Evolutionary conservation across 192 early-diverging fungal species (phyloP).

Genomic region (Umbelopsis vinacea): DNA sequence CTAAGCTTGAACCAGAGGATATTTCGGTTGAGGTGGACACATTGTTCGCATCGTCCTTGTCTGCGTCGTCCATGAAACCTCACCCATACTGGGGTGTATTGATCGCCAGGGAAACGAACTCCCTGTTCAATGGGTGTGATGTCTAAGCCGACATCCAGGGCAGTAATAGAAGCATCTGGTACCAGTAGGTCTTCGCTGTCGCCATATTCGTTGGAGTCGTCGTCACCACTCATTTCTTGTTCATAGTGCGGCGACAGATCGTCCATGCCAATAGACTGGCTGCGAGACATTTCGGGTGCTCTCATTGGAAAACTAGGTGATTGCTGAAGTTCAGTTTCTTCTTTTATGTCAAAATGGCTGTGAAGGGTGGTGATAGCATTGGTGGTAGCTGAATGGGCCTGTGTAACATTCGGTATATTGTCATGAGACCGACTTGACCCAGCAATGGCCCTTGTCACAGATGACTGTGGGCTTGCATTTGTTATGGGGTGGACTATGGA

Average conservation of each 20-base stretch:
- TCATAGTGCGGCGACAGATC: too few species aligned
- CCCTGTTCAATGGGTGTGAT: neutral
- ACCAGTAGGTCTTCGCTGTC: neutral
- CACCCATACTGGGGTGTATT: neutral
- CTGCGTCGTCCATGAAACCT: neutral
- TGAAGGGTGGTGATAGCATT: neutral
- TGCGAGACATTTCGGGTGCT: too few species aligned
- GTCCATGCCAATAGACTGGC: too few species aligned
- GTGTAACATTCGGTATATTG: neutral
- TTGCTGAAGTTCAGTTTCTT: too few species aligned
- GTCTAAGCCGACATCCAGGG: neutral
- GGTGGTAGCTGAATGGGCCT: neutral
- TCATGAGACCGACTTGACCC: neutral
- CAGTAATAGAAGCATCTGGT: neutral
- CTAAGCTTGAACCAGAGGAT: neutral
- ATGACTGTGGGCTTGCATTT: neutral
- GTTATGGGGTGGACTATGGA: neutral
- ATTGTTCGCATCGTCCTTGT: neutral
- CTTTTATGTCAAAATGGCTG: too few species aligned
- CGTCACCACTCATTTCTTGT: too few species aligned
- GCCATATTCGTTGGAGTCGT: too few species aligned
- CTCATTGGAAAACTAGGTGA: too few species aligned
- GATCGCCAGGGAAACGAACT: neutral
- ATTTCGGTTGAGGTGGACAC: neutral
- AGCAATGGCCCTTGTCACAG: neutral